A percentile compares a stretch with the other conserved stretches of the same genome.
Conservation (phyloP, 129 eudicot genomes). For the Flaveria sonorensis region DNA sequence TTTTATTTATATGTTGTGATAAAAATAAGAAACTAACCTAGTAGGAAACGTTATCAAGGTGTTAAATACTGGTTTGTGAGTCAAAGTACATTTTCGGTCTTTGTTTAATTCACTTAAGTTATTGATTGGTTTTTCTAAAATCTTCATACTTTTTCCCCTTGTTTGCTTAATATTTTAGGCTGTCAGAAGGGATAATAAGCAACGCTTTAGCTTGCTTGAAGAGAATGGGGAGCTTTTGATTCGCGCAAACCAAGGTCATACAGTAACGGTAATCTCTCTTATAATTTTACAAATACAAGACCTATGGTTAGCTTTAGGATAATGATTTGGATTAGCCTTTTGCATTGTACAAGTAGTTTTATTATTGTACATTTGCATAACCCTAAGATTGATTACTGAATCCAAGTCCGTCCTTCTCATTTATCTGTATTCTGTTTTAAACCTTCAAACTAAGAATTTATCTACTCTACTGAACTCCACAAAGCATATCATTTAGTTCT, state of each 20-base stretch:
- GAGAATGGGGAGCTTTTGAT: conserved; percentile 82
- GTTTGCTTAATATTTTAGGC: conserved; percentile 45
- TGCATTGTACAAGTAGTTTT: neutral
- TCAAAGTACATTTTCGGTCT: neutral
- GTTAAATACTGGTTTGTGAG: neutral
- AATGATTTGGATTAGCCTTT: neutral
- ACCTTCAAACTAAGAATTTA: neutral
- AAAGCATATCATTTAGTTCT: neutral
- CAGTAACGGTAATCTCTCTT: conserved; percentile 53
- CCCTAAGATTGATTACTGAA: neutral
- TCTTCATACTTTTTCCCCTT: neutral
- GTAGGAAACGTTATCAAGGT: neutral
- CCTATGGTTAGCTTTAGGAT: conserved; percentile 18
- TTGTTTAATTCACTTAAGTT: neutral
- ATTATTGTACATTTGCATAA: neutral
- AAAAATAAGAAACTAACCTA: neutral
- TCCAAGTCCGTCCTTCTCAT: neutral
- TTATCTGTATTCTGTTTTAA: neutral
- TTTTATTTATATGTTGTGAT: neutral
- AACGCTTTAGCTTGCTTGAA: conserved; percentile 87
- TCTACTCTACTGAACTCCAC: neutral
- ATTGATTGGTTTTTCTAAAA: neutral
- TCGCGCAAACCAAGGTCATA: conserved; percentile 99
- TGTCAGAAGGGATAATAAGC: conserved; percentile 86
- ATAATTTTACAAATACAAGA: neutral